Conservation (phyloP, 2,329 filamentous ascomycete species). For the Ophiocordyceps polyrhachis-furcata region DNA sequence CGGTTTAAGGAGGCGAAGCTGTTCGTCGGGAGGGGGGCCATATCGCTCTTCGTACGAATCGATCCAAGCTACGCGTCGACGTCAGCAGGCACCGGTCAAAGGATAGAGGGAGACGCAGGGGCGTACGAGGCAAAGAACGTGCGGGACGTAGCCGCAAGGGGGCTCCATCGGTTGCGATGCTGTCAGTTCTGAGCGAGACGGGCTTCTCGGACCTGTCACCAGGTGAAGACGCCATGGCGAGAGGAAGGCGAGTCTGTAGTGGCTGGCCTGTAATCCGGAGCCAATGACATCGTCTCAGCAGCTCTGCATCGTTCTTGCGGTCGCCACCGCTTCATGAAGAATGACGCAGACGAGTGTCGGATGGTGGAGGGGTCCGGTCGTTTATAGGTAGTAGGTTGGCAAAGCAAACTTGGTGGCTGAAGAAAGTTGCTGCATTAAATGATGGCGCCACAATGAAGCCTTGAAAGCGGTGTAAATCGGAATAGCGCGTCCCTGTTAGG, state of each 20-base stretch:
- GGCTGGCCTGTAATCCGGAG: not conserved
- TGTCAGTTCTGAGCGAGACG: not conserved
- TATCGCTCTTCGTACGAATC: constrained; percentile 25
- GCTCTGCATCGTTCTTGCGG: not conserved
- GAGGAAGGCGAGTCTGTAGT: not conserved
- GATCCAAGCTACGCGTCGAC: constrained; percentile 29
- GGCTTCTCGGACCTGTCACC: constrained; percentile 2
- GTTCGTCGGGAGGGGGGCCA: constrained; percentile 18
- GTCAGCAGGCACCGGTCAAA: constrained; percentile 18
- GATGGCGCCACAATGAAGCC: not conserved
- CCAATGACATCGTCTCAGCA: not conserved
- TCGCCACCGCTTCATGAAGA: not conserved
- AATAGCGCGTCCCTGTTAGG: not conserved
- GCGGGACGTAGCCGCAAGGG: constrained; percentile 8
- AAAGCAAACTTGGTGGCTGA: not conserved
- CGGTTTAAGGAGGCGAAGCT: constrained; percentile 19
- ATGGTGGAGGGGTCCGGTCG: not conserved
- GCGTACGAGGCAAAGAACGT: constrained; percentile 13
- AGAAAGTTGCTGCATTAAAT: not conserved
- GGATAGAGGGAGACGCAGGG: constrained; percentile 1
- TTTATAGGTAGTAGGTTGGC: not conserved
- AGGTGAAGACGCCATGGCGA: constrained; percentile 4
- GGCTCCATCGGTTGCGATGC: constrained; percentile 3
- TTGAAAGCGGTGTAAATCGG: not conserved
- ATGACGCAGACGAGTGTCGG: not conserved